Base-by-base conservation (phyloP, 2,329 filamentous ascomycete species). In the Colletotrichum lentis region DNA sequence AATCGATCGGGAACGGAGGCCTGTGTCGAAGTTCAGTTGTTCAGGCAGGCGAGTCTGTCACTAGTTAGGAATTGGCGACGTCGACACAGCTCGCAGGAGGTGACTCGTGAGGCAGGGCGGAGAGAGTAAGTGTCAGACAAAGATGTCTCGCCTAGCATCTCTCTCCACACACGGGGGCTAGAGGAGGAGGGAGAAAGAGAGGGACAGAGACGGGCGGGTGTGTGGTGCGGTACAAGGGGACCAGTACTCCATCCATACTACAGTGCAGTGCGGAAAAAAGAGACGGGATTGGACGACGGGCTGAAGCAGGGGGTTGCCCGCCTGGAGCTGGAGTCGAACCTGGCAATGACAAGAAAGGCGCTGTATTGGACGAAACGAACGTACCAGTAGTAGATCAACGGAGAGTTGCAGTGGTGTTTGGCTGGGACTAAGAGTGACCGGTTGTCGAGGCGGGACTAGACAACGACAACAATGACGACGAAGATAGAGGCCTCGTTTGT, bases 121-220 rank as follows among this genome's bases (percentile, higher is more conserved):
- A 66, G 62, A 52, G 65, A 62, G 67, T 53, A 47, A 50, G n/a
- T 54, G 64, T 67, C 47, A 63, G 67, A 53, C 67, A 20, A 59
- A 69, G 67, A 62, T 67, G 58, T 67, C 67, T 67, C 66, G 65
- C 66, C 62, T 69, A 68, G 43, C 62, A 62, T 68, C 49, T 60
- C 66, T 68, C 49, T 60, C 54, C 66, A 65, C 66, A 68, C 24
- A 54, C 55, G 24, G 27, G 49, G 47, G 57, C 41, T 35, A 58
- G 67, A 62, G 46, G 53, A 54, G 46, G 47, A 62, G 54, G 31
- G 31, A 35, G 31, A 35, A 8, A 35, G 59, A 54, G 63, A 59
- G 57, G 63, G 63, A 57, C 50, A 66, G 46, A 35, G 31, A 10
- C 8, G 57, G 4, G n/a, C n/a, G n/a, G 46, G 52, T 22, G 57